phyloP scores from a whole-genome alignment of 1,139 yeast genomes.

The Zygosaccharomyces pseudobailii region DNA sequence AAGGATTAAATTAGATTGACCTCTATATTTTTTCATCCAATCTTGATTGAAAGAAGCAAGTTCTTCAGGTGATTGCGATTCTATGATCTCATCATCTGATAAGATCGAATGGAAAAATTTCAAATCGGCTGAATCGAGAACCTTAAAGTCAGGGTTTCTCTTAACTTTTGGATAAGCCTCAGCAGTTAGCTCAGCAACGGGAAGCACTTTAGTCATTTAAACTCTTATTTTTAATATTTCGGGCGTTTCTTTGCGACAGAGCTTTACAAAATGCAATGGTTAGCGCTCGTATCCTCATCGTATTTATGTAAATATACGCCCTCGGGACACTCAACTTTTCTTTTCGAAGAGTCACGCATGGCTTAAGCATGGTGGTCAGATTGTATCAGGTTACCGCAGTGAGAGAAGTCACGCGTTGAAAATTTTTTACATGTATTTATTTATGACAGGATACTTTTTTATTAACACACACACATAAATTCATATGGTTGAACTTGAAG shows the following conservation, averaged over 20 bases:
- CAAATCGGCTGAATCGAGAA: conserved; percentile 50
- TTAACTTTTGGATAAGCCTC: conserved; percentile 52
- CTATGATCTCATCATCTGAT: conserved; percentile 37
- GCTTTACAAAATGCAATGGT: not conserved
- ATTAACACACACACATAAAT: too few relatives aligned
- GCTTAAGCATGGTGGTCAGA: not conserved
- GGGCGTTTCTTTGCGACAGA: not conserved
- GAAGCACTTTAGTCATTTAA: conserved; percentile 8
- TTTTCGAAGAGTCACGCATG: not conserved
- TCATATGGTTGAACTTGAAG: too few relatives aligned
- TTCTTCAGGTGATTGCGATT: conserved; percentile 51
- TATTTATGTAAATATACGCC: not conserved
- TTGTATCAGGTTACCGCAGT: not conserved
- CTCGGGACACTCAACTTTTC: not conserved
- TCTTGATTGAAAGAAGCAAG: conserved; percentile 76
- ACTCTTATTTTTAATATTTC: not conserved
- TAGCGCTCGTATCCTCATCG: not conserved
- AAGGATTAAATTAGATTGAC: conserved; percentile 75
- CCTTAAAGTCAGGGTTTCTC: conserved; percentile 40
- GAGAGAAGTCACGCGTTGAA: conserved; percentile 1
- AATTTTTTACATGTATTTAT: not conserved
- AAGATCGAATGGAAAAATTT: conserved; percentile 52
- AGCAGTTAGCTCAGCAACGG: conserved; percentile 49
- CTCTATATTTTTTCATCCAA: conserved; percentile 94
- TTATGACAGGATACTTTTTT: not conserved